Evolutionary conservation across 345 rosid species (phyloP), one percentile per base, ranked within the genome.

Genomic region (Hibiscus tridactylites): DNA sequence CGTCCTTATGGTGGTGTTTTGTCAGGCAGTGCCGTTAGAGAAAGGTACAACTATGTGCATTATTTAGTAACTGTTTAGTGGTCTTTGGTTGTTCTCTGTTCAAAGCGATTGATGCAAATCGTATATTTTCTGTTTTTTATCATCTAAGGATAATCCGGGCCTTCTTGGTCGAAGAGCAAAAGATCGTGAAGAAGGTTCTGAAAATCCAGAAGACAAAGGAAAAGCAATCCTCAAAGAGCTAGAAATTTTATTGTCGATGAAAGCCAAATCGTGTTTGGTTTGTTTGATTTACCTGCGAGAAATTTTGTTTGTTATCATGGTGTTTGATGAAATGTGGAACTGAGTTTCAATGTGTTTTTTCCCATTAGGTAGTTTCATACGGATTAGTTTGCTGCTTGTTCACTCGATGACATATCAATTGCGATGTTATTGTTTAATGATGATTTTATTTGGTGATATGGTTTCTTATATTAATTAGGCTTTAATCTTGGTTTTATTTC

Each of bases 1-100:
- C 85, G 88, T 56, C 78, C 90, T 6, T 89, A 87, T 56, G 91
- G 90, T 63, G 91, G 94, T 73, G 94, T 89, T 11, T 75, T 89
- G 79, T 89, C 91, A 64, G 91, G 84, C 4, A 73, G 81, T 33
- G 91, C 88, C 49, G 91, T 87, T 19, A 81, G 88, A 77, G 91
- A 89, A 76, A 89, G 94, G 91, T 87, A 74, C 86, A 33, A 31
- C 61, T 28, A 54, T 49, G 50, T 19, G 29, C 53, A 33, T 49
- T 12, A 62, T 33, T 62, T 42, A 47, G 0, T 42, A 3, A 10
- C 13, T 17, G 35, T 37, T 39, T 39, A 44, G 12, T 29, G 35
- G 24, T 13, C 33, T 16, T 15, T 31, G 21, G 16, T 62, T 62
- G 9, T 12, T 29, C 9, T 39, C 44, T n/a, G 47, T 33, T 35